These are phyloP conservation scores for Penicillium argentinense DNA, from an alignment of 495 filamentous ascomycete genomes.

Conservation along the genomic window DNA sequence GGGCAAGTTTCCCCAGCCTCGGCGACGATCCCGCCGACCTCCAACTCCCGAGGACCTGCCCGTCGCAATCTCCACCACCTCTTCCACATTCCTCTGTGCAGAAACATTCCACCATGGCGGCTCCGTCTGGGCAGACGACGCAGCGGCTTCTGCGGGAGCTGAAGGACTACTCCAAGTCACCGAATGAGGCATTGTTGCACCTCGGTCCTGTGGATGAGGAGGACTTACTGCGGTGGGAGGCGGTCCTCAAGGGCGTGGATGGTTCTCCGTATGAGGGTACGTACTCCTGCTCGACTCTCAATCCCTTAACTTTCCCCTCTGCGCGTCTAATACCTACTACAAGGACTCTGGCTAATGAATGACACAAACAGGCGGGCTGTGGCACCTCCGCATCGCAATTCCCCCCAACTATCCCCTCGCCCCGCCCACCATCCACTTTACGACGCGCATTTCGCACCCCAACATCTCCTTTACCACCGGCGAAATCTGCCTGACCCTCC, in stretches of 20 bases:
- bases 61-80: not conserved
- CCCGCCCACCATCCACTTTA: slow-evolving; percentile 76
- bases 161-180: slow-evolving; percentile 54
- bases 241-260: slow-evolving; percentile 70
- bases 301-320: slow-evolving; percentile 2
- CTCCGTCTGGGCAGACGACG: slow-evolving; percentile 38
- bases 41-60: slow-evolving; percentile 6
- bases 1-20: slow-evolving; percentile 23
- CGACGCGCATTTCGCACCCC: slow-evolving; percentile 79
- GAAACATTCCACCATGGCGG: slow-evolving; percentile 26
- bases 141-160: slow-evolving; percentile 69
- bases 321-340: not conserved
- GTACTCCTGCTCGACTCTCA: not conserved
- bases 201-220: slow-evolving; percentile 69
- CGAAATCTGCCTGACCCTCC: slow-evolving; percentile 89
- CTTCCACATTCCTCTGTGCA: slow-evolving; percentile 10
- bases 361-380: slow-evolving; percentile 65
- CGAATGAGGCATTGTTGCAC: slow-evolving; percentile 55
- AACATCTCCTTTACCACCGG: slow-evolving; percentile 80
- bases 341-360: slow-evolving; percentile 2
- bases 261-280: slow-evolving; percentile 73
- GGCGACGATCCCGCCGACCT: slow-evolving; percentile 10
- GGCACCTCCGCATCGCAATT: slow-evolving; percentile 76
- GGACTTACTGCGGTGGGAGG: slow-evolving; percentile 73
- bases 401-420: slow-evolving; percentile 75